These are phyloP conservation scores for Acarospora socialis DNA, from an alignment of 2,329 filamentous ascomycete species.

Conservation along the genomic window DNA sequence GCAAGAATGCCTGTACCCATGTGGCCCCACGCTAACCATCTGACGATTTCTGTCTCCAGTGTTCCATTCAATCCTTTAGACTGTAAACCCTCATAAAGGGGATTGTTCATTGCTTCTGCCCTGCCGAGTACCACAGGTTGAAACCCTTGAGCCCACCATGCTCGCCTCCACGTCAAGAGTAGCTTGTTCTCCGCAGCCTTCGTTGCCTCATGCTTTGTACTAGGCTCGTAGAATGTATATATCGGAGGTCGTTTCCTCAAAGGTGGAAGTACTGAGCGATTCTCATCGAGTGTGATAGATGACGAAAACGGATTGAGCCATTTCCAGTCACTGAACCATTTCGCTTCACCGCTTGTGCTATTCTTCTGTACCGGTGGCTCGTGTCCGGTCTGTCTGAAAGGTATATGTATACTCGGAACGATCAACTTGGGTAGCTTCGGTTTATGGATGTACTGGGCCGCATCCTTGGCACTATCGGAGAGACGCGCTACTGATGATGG, in stretches of 20 bases:
- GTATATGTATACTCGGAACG: conserved; percentile 18
- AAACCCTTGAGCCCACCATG: conserved; percentile 94
- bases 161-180: conserved; percentile 74
- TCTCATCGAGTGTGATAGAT: conserved; percentile 63
- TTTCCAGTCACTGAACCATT: conserved; percentile 80
- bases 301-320: conserved; percentile 87
- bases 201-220: conserved; percentile 47
- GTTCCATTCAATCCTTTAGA: conserved; percentile 42
- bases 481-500: not conserved
- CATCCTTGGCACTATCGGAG: not conserved
- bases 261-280: conserved; percentile 68
- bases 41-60: conserved; percentile 57
- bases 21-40: conserved; percentile 85
- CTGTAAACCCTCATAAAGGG: conserved; percentile 59
- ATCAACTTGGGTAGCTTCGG: not conserved
- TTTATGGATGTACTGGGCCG: not conserved
- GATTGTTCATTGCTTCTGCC: conserved; percentile 71
- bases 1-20: conserved; percentile 75
- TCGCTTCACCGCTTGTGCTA: conserved; percentile 58
- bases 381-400: conserved; percentile 56
- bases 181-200: conserved; percentile 64
- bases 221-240: conserved; percentile 71
- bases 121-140: conserved; percentile 66
- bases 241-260: conserved; percentile 55
- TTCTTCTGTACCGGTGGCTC: conserved; percentile 60